phyloP scores from a whole-genome alignment of 2,329 filamentous ascomycete species.

The Volutella citrinella region DNA sequence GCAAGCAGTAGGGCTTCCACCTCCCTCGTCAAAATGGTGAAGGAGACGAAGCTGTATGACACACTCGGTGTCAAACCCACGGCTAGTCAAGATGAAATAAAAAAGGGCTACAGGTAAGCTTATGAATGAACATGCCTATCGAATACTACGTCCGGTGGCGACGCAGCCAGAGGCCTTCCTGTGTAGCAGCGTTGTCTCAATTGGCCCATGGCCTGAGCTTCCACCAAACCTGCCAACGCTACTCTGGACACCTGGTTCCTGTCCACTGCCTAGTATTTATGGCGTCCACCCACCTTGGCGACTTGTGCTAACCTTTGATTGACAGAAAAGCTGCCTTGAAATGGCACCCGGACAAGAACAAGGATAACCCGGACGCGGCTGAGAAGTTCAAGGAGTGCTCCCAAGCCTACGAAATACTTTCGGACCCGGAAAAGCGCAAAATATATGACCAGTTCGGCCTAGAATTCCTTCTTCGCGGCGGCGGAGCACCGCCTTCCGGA shows the following conservation, averaged over 20 bases:
- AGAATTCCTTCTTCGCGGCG: constrained; percentile 85
- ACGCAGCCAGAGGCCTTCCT: too few species aligned
- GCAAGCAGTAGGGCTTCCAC: constrained; percentile 4
- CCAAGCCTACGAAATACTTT: constrained; percentile 96
- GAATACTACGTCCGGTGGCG: too few species aligned
- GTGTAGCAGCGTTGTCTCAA: too few species aligned
- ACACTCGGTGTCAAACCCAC: constrained; percentile 73
- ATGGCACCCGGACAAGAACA: constrained; percentile 98
- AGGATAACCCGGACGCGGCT: constrained; percentile 76
- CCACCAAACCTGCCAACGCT: too few species aligned
- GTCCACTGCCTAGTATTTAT: too few species aligned
- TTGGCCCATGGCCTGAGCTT: too few species aligned
- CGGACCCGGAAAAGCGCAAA: constrained; percentile 94
- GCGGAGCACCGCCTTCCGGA: constrained; percentile 63
- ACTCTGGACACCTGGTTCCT: too few species aligned
- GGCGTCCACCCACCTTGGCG: constrained; percentile 1
- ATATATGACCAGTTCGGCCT: constrained; percentile 93
- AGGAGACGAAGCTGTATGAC: constrained; percentile 95
- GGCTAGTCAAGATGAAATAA: constrained; percentile 90
- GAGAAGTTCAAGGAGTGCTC: constrained; percentile 99
- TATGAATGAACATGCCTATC: constrained; percentile 6
- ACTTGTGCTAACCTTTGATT: constrained; percentile 38
- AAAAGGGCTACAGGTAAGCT: constrained; percentile 84
- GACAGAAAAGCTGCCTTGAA: constrained; percentile 83
- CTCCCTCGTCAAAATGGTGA: constrained; percentile 78